A percentile compares a stretch with the other conserved stretches of the same genome.
These are phyloP conservation scores for Fonsecaea nubica DNA, from an alignment of 2,329 filamentous ascomycete genomes.

Conservation along the genomic window DNA sequence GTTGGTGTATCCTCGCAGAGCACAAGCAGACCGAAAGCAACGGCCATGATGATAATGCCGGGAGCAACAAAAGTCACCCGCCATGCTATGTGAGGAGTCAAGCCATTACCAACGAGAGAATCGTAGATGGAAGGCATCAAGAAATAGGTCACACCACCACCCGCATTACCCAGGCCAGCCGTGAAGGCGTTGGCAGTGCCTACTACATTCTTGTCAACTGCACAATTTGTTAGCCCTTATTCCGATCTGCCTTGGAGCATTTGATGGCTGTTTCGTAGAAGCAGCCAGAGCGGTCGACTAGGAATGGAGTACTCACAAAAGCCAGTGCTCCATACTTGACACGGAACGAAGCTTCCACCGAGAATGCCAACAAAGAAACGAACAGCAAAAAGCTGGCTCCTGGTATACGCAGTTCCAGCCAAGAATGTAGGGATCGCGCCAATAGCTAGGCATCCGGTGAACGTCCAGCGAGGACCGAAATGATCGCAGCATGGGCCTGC, in stretches of 20 bases:
- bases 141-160: slow-evolving; percentile 91
- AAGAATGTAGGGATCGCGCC: slow-evolving; percentile 83
- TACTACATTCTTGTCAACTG: slow-evolving; percentile 82
- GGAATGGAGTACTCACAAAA: slow-evolving; percentile 55
- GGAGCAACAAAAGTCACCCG: slow-evolving; percentile 84
- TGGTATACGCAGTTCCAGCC: slow-evolving; percentile 75
- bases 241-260: background rate
- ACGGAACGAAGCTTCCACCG: slow-evolving; percentile 58
- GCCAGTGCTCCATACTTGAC: slow-evolving; percentile 89
- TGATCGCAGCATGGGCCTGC: slow-evolving; percentile 85
- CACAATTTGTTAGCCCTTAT: slow-evolving; percentile 46
- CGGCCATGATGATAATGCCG: slow-evolving; percentile 73
- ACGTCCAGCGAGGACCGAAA: slow-evolving; percentile 80
- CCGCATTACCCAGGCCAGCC: slow-evolving; percentile 84
- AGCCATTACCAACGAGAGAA: slow-evolving; percentile 68
- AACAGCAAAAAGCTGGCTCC: slow-evolving; percentile 57
- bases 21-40: slow-evolving; percentile 72
- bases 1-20: slow-evolving; percentile 82
- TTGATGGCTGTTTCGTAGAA: background rate
- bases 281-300: background rate
- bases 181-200: slow-evolving; percentile 86
- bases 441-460: slow-evolving; percentile 75
- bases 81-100: slow-evolving; percentile 76
- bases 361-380: slow-evolving; percentile 55
- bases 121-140: slow-evolving; percentile 91